Evolutionary conservation across 1,284 basidiomycete genomes (phyloP).

Genomic region (Ustilago lituana): DNA sequence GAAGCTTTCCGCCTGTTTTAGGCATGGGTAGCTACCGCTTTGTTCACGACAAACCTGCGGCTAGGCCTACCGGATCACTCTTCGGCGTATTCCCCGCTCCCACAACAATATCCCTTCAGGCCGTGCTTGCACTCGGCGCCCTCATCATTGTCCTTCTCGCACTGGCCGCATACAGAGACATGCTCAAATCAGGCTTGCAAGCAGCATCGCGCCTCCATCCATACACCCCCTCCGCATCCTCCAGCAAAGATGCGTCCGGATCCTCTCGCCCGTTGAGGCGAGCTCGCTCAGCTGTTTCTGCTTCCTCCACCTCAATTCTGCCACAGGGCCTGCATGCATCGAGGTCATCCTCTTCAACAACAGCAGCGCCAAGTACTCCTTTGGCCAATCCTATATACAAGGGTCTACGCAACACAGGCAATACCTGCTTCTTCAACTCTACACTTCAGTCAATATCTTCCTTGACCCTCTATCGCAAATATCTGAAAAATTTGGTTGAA

Average conservation of each 20-base stretch:
- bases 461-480: constrained; percentile 29
- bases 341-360: constrained; percentile 8
- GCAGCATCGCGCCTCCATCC: constrained; percentile 33
- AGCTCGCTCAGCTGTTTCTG: constrained; percentile 17
- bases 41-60: constrained; percentile 36
- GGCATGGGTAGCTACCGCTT: constrained; percentile 35
- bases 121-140: constrained; percentile 14
- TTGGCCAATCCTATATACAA: constrained; percentile 32
- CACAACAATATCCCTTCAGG: constrained; percentile 24
- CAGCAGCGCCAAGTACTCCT: background rate
- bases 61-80: constrained; percentile 29
- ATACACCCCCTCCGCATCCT: constrained; percentile 24
- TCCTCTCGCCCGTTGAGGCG: constrained; percentile 19
- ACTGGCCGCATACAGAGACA: constrained; percentile 23
- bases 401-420: constrained; percentile 63
- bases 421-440: constrained; percentile 66
- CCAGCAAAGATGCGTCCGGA: constrained; percentile 6
- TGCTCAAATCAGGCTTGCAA: constrained; percentile 38
- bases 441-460: constrained; percentile 60
- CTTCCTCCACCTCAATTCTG: constrained; percentile 8
- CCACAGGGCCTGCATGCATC: constrained; percentile 13
- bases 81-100: constrained; percentile 23
- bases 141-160: constrained; percentile 18
- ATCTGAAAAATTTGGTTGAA: constrained; percentile 40
- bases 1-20: background rate